Percentiles rank a stretch among this genome's conserved stretches.
Conservation (phyloP, 495 filamentous ascomycete genomes). For the Aspergillus diversus region DNA sequence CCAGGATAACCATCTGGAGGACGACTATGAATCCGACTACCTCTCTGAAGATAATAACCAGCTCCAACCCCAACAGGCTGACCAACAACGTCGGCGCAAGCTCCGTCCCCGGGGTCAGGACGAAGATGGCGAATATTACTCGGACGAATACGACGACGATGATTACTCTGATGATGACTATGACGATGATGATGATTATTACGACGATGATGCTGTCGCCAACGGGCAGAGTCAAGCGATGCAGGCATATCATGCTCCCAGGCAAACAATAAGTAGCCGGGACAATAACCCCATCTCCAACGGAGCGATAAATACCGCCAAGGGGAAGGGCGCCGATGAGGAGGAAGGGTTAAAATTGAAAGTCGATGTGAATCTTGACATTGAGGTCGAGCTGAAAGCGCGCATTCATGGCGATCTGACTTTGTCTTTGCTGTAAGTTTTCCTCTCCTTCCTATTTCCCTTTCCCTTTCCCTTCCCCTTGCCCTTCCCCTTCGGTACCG, state of each 20-base stretch:
- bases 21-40: slow-evolving; percentile 41
- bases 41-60: slow-evolving; percentile 36
- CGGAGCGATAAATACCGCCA: slow-evolving; percentile 39
- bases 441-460: slow-evolving; percentile 3
- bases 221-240: slow-evolving; percentile 37
- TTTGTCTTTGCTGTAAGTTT: slow-evolving; percentile 79
- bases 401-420: slow-evolving; percentile 90
- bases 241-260: slow-evolving; percentile 43
- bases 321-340: slow-evolving; percentile 39
- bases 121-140: slow-evolving; percentile 58
- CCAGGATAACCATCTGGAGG: slow-evolving; percentile 46
- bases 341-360: slow-evolving; percentile 67
- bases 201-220: slow-evolving; percentile 30
- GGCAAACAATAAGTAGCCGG: slow-evolving; percentile 25
- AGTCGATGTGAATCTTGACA: slow-evolving; percentile 83
- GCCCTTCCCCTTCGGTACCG: neutral
- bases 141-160: slow-evolving; percentile 55
- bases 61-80: slow-evolving; percentile 25
- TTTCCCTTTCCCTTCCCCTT: neutral
- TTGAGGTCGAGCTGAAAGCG: slow-evolving; percentile 87
- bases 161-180: slow-evolving; percentile 45
- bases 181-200: slow-evolving; percentile 40
- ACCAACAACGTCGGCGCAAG: slow-evolving; percentile 30
- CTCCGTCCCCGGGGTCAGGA: slow-evolving; percentile 43
- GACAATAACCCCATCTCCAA: slow-evolving; percentile 23